These are phyloP conservation scores for Nicotiana benthamiana DNA, from an alignment of 257 asterid genomes.

Conservation along the genomic window DNA sequence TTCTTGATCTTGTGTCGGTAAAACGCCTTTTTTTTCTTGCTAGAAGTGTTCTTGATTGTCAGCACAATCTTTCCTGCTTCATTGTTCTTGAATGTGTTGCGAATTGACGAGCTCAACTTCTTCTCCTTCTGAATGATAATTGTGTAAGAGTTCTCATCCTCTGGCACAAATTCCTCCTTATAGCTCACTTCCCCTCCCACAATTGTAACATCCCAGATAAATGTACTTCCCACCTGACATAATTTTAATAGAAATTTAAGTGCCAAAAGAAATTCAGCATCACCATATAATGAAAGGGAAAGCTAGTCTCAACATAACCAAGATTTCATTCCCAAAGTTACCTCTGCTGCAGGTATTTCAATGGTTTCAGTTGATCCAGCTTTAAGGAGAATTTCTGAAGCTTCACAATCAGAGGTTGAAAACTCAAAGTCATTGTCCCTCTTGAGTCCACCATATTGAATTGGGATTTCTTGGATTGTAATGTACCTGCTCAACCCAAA, in stretches of 20 bases:
- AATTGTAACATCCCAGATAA: slow-evolving; percentile 56
- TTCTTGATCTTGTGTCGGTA: slow-evolving; percentile 55
- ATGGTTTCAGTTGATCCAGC: slow-evolving; percentile 53
- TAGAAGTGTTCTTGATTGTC: slow-evolving; percentile 44
- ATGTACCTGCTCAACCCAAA: slow-evolving; percentile 47
- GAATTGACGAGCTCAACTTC: slow-evolving; percentile 48
- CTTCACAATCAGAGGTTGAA: slow-evolving; percentile 33
- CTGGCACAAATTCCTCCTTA: slow-evolving; percentile 65
- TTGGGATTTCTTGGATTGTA: slow-evolving; percentile 60
- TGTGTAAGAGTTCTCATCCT: slow-evolving; percentile 53
- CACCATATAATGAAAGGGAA: background rate
- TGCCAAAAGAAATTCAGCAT: background rate
- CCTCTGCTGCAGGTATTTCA: slow-evolving; percentile 68
- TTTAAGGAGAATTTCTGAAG: slow-evolving; percentile 48
- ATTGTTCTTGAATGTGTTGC: slow-evolving; percentile 60
- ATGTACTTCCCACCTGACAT: slow-evolving; percentile 54
- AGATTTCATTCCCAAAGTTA: slow-evolving; percentile 3
- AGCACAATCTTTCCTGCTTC: slow-evolving; percentile 60
- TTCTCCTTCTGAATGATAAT: slow-evolving; percentile 56
- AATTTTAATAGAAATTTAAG: background rate
- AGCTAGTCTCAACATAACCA: background rate
- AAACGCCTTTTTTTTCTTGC: slow-evolving; percentile 67
- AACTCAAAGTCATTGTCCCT: slow-evolving; percentile 53
- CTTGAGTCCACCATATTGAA: slow-evolving; percentile 66
- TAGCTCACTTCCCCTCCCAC: slow-evolving; percentile 69